These are phyloP conservation scores for Pseudogymnoascus verrucosus DNA, from an alignment of 2,329 filamentous ascomycete species.

Conservation along the genomic window DNA sequence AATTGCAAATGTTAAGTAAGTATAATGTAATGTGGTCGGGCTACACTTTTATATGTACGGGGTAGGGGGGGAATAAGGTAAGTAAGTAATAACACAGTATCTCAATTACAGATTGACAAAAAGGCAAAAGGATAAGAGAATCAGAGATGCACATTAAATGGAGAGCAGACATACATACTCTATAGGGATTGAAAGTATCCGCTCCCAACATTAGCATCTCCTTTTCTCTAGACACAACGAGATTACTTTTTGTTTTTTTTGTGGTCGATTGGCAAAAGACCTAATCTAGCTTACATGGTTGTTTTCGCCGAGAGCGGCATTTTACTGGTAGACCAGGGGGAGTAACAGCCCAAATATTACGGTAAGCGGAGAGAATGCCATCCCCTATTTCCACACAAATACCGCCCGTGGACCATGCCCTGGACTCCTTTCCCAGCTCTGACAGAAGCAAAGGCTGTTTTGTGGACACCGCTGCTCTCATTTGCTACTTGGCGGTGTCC, in stretches of 20 bases:
- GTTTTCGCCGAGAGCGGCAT: slow-evolving; percentile 8
- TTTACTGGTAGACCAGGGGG: slow-evolving; percentile 1
- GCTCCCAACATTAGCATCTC: not conserved
- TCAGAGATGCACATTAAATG: not conserved
- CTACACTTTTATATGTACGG: no score
- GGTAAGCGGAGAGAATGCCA: not conserved
- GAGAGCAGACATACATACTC: not conserved
- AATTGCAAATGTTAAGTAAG: not conserved
- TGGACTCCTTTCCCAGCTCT: not conserved
- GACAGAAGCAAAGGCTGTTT: slow-evolving; percentile 1
- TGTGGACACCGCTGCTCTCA: slow-evolving; percentile 4
- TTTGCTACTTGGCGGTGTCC: not conserved
- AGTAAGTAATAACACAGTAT: no score
- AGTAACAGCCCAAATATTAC: not conserved
- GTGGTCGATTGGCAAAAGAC: not conserved
- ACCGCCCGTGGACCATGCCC: not conserved
- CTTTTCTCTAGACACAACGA: not conserved
- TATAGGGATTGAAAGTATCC: not conserved
- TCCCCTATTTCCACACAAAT: slow-evolving; percentile 1
- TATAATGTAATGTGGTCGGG: not conserved
- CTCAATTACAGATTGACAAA: not conserved
- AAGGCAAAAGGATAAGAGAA: not conserved
- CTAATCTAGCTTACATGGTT: slow-evolving; percentile 8
- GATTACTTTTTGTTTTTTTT: not conserved
- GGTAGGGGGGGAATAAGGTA: no score